Evolutionary conservation across 2,329 filamentous ascomycete genomes (phyloP), one percentile per base, ranked within the genome.

Genomic region (Coccinonectria pachysandricola): DNA sequence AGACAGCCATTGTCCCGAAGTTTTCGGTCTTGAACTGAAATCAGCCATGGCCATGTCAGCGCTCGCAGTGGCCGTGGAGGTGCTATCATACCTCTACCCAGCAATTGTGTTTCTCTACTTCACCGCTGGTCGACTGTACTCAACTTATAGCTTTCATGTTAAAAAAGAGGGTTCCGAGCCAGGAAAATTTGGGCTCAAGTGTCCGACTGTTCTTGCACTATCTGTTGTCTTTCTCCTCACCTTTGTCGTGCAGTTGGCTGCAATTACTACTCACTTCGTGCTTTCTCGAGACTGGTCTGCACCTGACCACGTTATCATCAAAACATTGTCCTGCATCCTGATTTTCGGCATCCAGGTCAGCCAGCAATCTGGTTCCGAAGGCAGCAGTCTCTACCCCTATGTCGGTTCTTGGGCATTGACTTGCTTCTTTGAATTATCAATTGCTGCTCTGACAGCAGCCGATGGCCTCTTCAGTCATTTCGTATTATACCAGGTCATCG

Each of bases 301-400:
- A 2, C 56, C 63, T 12, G 61, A 67, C 26, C 57, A 69, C 38
- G 51, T 59, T 19, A 57, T 65, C 34, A 64, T 82, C 28, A 70
- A 73, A 28, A 56, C 69, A 19, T 53, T 81, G 14, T 69, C 75
- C 2, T 78, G 72, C 28, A 59, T 75, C 23, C 52, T 82, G 15
- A 60, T 73, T n/a, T 83, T 77, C 49, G 66, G 71, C 4, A 63
- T 76, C 9, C 62, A 79, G 39, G 56, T 74, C 32, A 60, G 68
- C 20, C 62, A 62, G 12, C 58, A 80, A 9, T 53, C 60, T 3
- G 66, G 71, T 27, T 56, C 59, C 11, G 46, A 58, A 15, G 57
- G 62, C 26, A 60, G 64, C 3, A 60, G 72, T 7, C 77, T 73
- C 63, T 73, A 76, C 39, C 73, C 76, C 0, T 75, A 73, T 35